Base-by-base conservation (phyloP, 495 filamentous ascomycete species). In the Penicillium tannophilum region DNA sequence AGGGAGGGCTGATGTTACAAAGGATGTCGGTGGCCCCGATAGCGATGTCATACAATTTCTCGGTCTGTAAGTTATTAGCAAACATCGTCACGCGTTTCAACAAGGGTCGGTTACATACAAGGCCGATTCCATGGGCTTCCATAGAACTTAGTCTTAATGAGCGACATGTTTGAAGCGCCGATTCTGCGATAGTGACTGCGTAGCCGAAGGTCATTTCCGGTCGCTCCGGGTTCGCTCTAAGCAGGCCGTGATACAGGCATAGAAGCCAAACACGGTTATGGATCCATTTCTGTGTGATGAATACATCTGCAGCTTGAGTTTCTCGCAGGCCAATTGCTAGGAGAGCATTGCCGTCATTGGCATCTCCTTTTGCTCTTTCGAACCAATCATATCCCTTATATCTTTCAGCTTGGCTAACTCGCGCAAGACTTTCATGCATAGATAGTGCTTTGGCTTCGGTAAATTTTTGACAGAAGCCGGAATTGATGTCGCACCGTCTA, bases 251-350 rank as follows among this genome's bases (percentile, higher is more conserved):
- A 11, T 77, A 72, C 26, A 76, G 74, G 26, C 75, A 82, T 11
- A 93, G 68, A 57, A 91, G 87, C 91, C 91, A 94, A 2, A 89
- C 81, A 65, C 88, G 87, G 26, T 88, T 89, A 61, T 90, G 86
- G n/a, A 93, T 81, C 91, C 91, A 95, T 66, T 90, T 85, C 70
- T 93, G 90, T 35, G 88, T 90, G 8, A 85, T 78, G 9, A 84
- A 79, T 9, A 92, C 74, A 64, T 95, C 90, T 17, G 84, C 79
- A 23, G 86, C 82, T 70, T 91, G 88, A 9, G 77, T 83, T 55
- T 93, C 86, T 36, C 87, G 79, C 43, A 91, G 62, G 35, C 81
- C 69, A 24, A 86, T 70, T 16, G 76, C 63, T 2, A 70, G 65
- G 2, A 73, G 58, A 26, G 75, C 73, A 57, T 79, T 76, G 31